Evolutionary conservation across 768 basidiomycete genomes (phyloP).

Genomic region (Daedaleopsis sinensis): DNA sequence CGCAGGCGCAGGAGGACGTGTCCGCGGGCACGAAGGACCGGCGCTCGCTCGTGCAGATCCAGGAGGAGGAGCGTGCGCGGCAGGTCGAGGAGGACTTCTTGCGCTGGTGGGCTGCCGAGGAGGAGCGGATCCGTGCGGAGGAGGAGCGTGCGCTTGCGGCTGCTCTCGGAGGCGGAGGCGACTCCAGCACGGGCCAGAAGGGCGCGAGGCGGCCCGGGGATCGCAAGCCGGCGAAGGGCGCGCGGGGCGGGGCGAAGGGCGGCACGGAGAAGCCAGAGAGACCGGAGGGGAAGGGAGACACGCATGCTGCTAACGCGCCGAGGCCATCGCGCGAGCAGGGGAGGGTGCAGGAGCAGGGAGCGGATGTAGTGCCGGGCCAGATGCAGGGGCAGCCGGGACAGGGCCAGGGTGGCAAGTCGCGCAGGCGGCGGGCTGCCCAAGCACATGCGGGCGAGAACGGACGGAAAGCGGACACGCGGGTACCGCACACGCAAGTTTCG

Average conservation of each 20-base stretch:
- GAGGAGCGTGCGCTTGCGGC: constrained; percentile 26
- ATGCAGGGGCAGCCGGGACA: neutral
- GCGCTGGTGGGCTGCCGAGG: constrained; percentile 88
- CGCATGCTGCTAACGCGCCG: neutral
- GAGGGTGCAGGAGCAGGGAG: neutral
- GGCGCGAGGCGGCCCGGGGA: constrained; percentile 2
- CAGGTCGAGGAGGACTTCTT: constrained; percentile 80
- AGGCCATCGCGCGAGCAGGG: neutral
- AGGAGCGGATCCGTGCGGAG: constrained; percentile 66
- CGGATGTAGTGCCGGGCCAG: neutral
- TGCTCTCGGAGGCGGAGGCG: neutral
- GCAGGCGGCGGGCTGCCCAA: constrained; percentile 7
- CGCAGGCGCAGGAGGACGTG: constrained; percentile 60
- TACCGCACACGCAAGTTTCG: no score
- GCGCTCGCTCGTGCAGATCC: constrained; percentile 78
- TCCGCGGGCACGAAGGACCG: constrained; percentile 47
- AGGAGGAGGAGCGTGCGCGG: constrained; percentile 75
- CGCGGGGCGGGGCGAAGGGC: neutral
- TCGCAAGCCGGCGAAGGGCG: neutral
- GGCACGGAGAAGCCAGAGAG: neutral
- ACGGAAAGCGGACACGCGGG: constrained; percentile 1
- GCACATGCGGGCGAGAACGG: neutral
- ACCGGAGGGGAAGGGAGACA: neutral
- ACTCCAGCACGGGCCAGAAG: constrained; percentile 2
- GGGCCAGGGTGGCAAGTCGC: constrained; percentile 6